Evolutionary conservation across 2,329 filamentous ascomycete genomes (phyloP), one percentile per base, ranked within the genome.

Genomic region (Mycocentrospora acerina): DNA sequence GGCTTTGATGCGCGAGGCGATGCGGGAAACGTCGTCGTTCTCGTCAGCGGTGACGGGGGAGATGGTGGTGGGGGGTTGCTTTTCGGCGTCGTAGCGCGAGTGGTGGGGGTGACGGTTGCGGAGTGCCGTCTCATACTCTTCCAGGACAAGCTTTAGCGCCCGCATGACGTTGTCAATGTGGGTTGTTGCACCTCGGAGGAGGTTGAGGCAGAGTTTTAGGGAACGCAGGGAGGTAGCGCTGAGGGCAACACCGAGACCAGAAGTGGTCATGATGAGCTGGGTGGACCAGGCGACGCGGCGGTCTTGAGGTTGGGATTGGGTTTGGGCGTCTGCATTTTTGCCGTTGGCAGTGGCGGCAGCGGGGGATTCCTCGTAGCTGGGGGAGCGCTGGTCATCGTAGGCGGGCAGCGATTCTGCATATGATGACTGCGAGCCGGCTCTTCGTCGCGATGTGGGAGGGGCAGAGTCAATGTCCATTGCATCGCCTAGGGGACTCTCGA

Each of bases 231-330:
- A 95, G 58, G 93, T 86, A 13, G 94, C 86, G 57, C 86, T 94
- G 78, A 98, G 89, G 1, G 93, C 90, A 12, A 95, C 85, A 48
- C 90, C 90, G 1, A 97, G 77, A 0, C 90, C 91, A 1, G 90
- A 95, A 0, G 91, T 96, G 4, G 88, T 90, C 64, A 95, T 87
- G 51, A 95, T 86, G 13, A 96, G 74, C 11, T 90, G 83, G 9
- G 86, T 88, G 45, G 87, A 88, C 89, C 90, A 94, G 27, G 74
- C 77, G 9, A 59, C 75, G 17, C 68, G 62, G 29, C 63, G 55
- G 42, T 65, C 59, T 29, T 64, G 58, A 4, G 48, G 65, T 22
- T 22, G 19, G 49, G 52, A 60, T 34, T 42, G 46, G 32, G 40
- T 32, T 28, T 46, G 53, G 29, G 50, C 49, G 24, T n/a, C n/a